Conservation (phyloP, 2,329 filamentous ascomycete genomes). For the Cladosporium sp. region DNA sequence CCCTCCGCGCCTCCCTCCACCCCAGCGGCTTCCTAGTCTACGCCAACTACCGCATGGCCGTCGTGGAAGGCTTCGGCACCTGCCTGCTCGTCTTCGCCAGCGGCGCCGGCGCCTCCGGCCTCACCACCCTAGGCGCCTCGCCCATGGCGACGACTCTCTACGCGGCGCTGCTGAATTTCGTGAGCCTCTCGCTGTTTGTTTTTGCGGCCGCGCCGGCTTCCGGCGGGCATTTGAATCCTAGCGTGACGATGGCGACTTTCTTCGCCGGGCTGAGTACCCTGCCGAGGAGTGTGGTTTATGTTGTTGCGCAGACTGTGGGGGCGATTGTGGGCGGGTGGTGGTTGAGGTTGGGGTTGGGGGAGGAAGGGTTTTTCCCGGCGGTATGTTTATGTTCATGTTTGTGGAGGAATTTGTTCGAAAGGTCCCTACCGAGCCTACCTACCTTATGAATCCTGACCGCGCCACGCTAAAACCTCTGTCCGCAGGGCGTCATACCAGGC, state of each 20-base stretch:
- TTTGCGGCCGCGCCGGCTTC: conserved; percentile 46
- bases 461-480: no score
- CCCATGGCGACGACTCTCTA: conserved; percentile 15
- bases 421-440: background rate
- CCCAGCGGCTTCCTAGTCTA: conserved; percentile 19
- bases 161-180: conserved; percentile 15
- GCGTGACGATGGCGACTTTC: conserved; percentile 51
- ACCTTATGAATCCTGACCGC: no score
- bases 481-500: conserved; percentile 19
- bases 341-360: conserved; percentile 19
- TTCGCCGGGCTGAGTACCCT: conserved; percentile 47
- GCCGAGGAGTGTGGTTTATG: conserved; percentile 45
- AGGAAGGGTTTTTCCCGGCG: conserved; percentile 17
- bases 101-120: conserved; percentile 19
- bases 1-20: conserved; percentile 15
- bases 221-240: conserved; percentile 51
- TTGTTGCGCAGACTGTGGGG: conserved; percentile 43
- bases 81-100: conserved; percentile 20
- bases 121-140: conserved; percentile 13
- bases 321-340: conserved; percentile 27
- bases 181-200: conserved; percentile 42
- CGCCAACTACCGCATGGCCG: conserved; percentile 21
- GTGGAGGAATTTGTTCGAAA: background rate
- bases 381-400: background rate
- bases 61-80: conserved; percentile 22